Percentiles rank a stretch among this genome's conserved stretches.
Evolutionary conservation across 768 basidiomycete species (phyloP).

Genomic region (Auriscalpium microsporum): DNA sequence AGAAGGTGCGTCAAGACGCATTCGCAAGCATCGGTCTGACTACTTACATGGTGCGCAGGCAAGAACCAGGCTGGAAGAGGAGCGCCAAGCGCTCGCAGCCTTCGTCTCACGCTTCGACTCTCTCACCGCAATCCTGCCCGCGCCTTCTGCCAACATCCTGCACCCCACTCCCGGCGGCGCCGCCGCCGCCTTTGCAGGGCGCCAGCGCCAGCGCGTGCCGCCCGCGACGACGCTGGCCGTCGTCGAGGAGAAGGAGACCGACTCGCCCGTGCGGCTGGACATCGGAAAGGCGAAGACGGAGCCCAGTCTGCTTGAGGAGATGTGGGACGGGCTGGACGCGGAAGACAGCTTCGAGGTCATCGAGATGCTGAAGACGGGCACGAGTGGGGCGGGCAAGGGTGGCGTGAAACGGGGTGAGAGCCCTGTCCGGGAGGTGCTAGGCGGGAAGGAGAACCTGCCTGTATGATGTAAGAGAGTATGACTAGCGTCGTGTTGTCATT

Average conservation of each 20-base stretch:
- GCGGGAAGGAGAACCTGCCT: slow-evolving; percentile 42
- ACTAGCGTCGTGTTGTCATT: no score
- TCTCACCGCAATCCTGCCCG: slow-evolving; percentile 30
- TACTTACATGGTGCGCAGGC: slow-evolving; percentile 25
- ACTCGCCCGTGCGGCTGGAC: slow-evolving; percentile 50
- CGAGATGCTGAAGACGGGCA: slow-evolving; percentile 18
- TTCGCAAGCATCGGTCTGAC: not conserved
- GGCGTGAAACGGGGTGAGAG: slow-evolving; percentile 27
- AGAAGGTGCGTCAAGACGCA: slow-evolving; percentile 37
- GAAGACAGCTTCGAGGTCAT: slow-evolving; percentile 26
- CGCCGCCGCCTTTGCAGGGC: slow-evolving; percentile 38
- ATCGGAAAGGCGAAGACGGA: slow-evolving; percentile 18
- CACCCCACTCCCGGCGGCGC: slow-evolving; percentile 48
- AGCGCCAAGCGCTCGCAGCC: slow-evolving; percentile 66
- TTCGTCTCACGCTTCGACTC: slow-evolving; percentile 82
- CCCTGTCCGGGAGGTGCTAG: slow-evolving; percentile 32
- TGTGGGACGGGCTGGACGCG: slow-evolving; percentile 22
- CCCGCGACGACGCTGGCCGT: slow-evolving; percentile 18
- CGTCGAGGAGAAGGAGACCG: slow-evolving; percentile 31
- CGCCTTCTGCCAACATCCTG: slow-evolving; percentile 14
- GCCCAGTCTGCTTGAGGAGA: slow-evolving; percentile 28
- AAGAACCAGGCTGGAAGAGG: slow-evolving; percentile 61
- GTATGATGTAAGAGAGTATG: slow-evolving; percentile 1
- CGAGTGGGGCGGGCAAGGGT: slow-evolving; percentile 16
- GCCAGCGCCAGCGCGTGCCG: slow-evolving; percentile 29